These are phyloP conservation scores for Silene uniflora DNA, from an alignment of 148 eudicot genomes.

Conservation along the genomic window DNA sequence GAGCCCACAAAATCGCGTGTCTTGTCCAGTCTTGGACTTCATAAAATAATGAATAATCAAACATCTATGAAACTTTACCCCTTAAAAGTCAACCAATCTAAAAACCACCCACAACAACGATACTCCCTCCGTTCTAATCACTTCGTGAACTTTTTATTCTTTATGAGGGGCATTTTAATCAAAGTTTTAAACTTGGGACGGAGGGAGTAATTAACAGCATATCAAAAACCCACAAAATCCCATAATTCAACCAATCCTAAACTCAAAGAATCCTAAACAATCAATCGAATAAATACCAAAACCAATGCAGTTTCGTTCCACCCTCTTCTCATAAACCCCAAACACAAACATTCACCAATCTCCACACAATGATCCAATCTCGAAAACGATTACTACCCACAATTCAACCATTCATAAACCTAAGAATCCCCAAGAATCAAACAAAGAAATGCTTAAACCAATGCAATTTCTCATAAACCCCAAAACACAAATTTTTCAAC, in stretches of 20 bases:
- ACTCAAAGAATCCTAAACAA: not conserved
- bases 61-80: too few relatives aligned
- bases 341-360: not conserved
- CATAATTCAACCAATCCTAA: slow-evolving; percentile 10
- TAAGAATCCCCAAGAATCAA: not conserved
- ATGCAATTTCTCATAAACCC: too few relatives aligned
- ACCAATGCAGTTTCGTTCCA: too few relatives aligned
- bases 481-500: not conserved
- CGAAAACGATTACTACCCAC: slow-evolving; percentile 1
- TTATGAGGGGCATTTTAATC: too few relatives aligned
- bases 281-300: not conserved
- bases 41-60: not conserved
- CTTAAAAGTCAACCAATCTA: too few relatives aligned
- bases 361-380: not conserved
- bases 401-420: not conserved
- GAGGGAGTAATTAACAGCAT: too few relatives aligned
- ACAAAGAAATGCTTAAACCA: not conserved
- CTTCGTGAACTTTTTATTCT: too few relatives aligned
- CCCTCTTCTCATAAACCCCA: not conserved
- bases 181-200: too few relatives aligned
- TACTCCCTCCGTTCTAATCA: too few relatives aligned
- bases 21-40: not conserved
- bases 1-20: slow-evolving; percentile 8
- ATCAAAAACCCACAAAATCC: slow-evolving; percentile 3
- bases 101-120: too few relatives aligned